phyloP scores from a whole-genome alignment of 768 basidiomycete genomes.

The Tricholomella constricta region DNA sequence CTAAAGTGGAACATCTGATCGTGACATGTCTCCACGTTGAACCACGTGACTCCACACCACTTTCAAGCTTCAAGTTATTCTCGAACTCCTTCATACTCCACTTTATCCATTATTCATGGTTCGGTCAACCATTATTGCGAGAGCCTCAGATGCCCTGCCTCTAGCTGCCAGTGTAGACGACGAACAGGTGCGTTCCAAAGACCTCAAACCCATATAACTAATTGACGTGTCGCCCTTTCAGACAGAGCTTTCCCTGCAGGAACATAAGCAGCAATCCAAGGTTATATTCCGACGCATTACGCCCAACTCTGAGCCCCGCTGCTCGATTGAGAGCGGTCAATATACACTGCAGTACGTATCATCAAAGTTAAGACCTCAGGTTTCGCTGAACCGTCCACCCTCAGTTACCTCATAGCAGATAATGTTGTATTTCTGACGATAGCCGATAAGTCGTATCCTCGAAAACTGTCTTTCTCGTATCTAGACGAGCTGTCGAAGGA shows the following conservation, averaged over 20 bases:
- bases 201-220: background rate
- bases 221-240: slow-evolving; percentile 33
- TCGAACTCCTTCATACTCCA: background rate
- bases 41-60: slow-evolving; percentile 18
- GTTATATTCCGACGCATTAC: slow-evolving; percentile 94
- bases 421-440: slow-evolving; percentile 96
- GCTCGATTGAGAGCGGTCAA: slow-evolving; percentile 93
- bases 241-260: slow-evolving; percentile 93
- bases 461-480: slow-evolving; percentile 97
- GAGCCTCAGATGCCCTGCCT: slow-evolving; percentile 85
- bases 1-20: slow-evolving; percentile 16
- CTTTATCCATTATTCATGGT: slow-evolving; percentile 55
- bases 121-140: slow-evolving; percentile 81
- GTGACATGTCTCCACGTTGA: slow-evolving; percentile 18
- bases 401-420: slow-evolving; percentile 91
- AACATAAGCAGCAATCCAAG: slow-evolving; percentile 98
- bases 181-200: slow-evolving; percentile 68
- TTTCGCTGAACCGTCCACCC: slow-evolving; percentile 9
- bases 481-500: slow-evolving; percentile 97
- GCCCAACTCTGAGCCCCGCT: slow-evolving; percentile 91
- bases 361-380: slow-evolving; percentile 4
- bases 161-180: slow-evolving; percentile 97
- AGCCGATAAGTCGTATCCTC: slow-evolving; percentile 94
- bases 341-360: slow-evolving; percentile 91
- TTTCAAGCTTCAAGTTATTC: background rate